A percentile compares a stretch with the other conserved stretches of the same genome.
Evolutionary conservation across 2,329 filamentous ascomycete genomes (phyloP).

Genomic region (Botryosphaeria agaves): DNA sequence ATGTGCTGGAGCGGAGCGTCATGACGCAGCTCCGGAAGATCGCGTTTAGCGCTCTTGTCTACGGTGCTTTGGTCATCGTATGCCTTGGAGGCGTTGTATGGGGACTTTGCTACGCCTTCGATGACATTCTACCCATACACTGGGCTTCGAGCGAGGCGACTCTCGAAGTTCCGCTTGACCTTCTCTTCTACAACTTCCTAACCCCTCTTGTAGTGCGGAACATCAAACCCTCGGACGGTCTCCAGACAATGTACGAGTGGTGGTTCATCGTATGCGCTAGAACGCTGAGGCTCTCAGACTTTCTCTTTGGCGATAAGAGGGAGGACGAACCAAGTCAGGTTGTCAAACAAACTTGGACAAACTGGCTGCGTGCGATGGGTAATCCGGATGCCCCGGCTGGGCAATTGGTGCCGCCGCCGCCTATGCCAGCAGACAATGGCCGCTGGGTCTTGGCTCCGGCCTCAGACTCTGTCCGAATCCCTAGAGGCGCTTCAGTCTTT

Average conservation of each 20-base stretch:
- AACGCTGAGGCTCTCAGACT: constrained; percentile 66
- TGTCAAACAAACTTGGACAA: constrained; percentile 41
- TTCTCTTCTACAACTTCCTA: constrained; percentile 92
- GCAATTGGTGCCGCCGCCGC: constrained; percentile 5
- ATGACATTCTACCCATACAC: constrained; percentile 68
- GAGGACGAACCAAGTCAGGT: constrained; percentile 67
- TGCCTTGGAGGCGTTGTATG: constrained; percentile 93
- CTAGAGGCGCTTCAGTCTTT: constrained; percentile 69
- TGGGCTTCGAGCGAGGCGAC: constrained; percentile 89
- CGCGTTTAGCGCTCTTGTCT: constrained; percentile 86
- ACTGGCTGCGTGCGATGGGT: constrained; percentile 28
- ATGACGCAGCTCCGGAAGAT: constrained; percentile 92
- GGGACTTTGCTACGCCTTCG: constrained; percentile 54
- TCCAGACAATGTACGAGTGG: constrained; percentile 82
- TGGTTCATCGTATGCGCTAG: constrained; percentile 86
- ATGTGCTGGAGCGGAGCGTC: constrained; percentile 85
- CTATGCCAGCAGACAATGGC: constrained; percentile 33
- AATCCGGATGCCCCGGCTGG: constrained; percentile 10
- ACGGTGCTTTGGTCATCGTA: constrained; percentile 79
- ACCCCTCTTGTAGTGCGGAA: constrained; percentile 76
- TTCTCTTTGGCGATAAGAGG: constrained; percentile 73
- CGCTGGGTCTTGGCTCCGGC: constrained; percentile 82
- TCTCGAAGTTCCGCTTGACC: constrained; percentile 82
- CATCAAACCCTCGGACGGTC: constrained; percentile 67
- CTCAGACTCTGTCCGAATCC: constrained; percentile 86